Evolutionary conservation across 2,329 filamentous ascomycete species (phyloP).

Genomic region (Trichophyton schoenleinii): DNA sequence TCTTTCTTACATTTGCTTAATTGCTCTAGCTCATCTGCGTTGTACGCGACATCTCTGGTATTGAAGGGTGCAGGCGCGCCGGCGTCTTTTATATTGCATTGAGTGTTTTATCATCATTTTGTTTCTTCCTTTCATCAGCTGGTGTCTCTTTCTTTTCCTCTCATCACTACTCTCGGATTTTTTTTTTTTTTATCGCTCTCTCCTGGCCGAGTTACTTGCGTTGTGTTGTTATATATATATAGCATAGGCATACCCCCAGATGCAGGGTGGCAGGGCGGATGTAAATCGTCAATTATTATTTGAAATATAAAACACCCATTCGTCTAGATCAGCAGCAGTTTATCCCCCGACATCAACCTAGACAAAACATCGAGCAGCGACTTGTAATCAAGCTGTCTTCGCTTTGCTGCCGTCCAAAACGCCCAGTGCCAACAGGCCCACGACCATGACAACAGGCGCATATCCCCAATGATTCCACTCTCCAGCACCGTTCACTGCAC

Average conservation of each 20-base stretch:
- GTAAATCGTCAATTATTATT: slow-evolving; percentile 1
- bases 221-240: not conserved
- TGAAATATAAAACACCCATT: not conserved
- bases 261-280: not conserved
- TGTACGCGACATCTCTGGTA: not conserved
- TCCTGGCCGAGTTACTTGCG: not conserved
- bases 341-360: not conserved
- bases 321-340: not conserved
- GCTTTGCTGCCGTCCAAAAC: not conserved
- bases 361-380: not conserved
- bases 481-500: slow-evolving; percentile 28
- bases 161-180: not conserved
- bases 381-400: not conserved
- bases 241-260: not conserved
- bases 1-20: not conserved
- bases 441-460: slow-evolving; percentile 28
- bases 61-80: not conserved
- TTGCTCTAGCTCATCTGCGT: not conserved
- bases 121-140: not conserved
- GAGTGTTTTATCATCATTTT: not conserved
- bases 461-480: slow-evolving; percentile 42
- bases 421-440: slow-evolving; percentile 19
- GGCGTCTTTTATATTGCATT: not conserved
- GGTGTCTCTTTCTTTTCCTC: not conserved
- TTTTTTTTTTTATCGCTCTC: too few species aligned